A percentile compares a stretch with the other conserved stretches of the same genome.
phyloP scores from a whole-genome alignment of 129 eudicot species.

The Ambrosia artemisiifolia region DNA sequence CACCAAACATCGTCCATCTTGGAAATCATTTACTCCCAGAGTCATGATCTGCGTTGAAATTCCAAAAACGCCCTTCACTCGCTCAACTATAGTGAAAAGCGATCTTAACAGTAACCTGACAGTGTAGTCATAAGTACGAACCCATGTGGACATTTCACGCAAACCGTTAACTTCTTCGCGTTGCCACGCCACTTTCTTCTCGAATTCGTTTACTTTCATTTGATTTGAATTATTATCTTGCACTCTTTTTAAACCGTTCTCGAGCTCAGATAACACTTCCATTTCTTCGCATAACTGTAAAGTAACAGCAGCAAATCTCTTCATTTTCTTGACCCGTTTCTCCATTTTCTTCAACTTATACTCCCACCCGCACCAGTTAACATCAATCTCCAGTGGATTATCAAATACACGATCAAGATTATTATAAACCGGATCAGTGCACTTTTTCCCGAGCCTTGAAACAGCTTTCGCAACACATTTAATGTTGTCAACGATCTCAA shows the following conservation, averaged over 20 bases:
- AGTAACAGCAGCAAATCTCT: conserved; percentile 63
- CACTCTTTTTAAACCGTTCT: conserved; percentile 63
- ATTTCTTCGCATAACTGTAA: conserved; percentile 76
- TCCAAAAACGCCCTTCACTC: conserved; percentile 55
- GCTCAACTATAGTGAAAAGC: conserved; percentile 55
- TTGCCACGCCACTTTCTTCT: conserved; percentile 87
- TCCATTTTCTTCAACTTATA: conserved; percentile 89
- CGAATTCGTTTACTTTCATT: conserved; percentile 64
- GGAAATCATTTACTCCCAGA: conserved; percentile 16
- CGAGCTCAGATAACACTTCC: conserved; percentile 77
- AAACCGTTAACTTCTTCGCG: conserved; percentile 75
- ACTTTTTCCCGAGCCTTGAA: conserved; percentile 72
- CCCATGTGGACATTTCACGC: conserved; percentile 87
- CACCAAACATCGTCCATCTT: conserved; percentile 23
- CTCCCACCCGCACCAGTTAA: conserved; percentile 69
- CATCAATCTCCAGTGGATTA: conserved; percentile 37
- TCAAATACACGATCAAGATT: conserved; percentile 56
- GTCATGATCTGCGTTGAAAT: conserved; percentile 21
- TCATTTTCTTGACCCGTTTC: conserved; percentile 68
- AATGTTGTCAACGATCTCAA: conserved; percentile 59
- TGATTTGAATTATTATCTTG: conserved; percentile 39
- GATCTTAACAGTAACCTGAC: conserved; percentile 67
- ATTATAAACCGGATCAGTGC: conserved; percentile 54
- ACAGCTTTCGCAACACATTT: conserved; percentile 39
- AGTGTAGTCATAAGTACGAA: conserved; percentile 54